Base-by-base conservation (phyloP, 1,284 basidiomycete genomes). In the Hemileia vastatrix region DNA sequence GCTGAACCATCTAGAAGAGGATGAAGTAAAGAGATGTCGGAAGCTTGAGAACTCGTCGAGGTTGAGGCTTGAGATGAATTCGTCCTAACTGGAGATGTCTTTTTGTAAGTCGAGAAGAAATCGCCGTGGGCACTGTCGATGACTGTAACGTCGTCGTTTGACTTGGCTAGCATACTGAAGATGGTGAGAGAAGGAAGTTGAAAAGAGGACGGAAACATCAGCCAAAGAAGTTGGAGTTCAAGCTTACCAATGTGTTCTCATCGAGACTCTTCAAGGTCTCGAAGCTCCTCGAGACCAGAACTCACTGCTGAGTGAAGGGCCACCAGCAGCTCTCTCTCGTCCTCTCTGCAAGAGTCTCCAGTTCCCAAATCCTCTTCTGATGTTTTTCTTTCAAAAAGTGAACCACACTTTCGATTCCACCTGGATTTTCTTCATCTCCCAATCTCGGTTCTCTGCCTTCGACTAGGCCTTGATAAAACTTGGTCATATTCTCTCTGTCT, bases 241-340 rank as follows among this genome's bases (percentile, higher is more conserved):
- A n/a, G n/a, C n/a, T n/a, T n/a, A n/a, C n/a, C n/a, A n/a, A n/a
- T n/a, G n/a, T n/a, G n/a, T n/a, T n/a, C n/a, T n/a, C n/a, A n/a
- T n/a, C n/a, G n/a, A n/a, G n/a, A n/a, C n/a, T n/a, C n/a, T n/a
- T n/a, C n/a, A n/a, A n/a, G n/a, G n/a, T n/a, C n/a, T n/a, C n/a
- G n/a, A n/a, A n/a, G n/a, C n/a, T n/a, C n/a, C n/a, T n/a, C n/a
- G n/a, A n/a, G n/a, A n/a, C n/a, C n/a, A n/a, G n/a, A n/a, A n/a
- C n/a, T n/a, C n/a, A n/a, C n/a, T 98, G 94, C 73, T 98, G 94
- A 1, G 93, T 91, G 74, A 97, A 97, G 0, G 94, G 94, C 91
- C 92, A 98, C 94, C 94, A 97, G 60, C 94, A 81, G 0, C 81
- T 81, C 57, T 90, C 81, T 53, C 88, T 77, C 0, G 91, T 86